Conservation (phyloP, 1,284 basidiomycete genomes). For the Trichosporon sp. region DNA sequence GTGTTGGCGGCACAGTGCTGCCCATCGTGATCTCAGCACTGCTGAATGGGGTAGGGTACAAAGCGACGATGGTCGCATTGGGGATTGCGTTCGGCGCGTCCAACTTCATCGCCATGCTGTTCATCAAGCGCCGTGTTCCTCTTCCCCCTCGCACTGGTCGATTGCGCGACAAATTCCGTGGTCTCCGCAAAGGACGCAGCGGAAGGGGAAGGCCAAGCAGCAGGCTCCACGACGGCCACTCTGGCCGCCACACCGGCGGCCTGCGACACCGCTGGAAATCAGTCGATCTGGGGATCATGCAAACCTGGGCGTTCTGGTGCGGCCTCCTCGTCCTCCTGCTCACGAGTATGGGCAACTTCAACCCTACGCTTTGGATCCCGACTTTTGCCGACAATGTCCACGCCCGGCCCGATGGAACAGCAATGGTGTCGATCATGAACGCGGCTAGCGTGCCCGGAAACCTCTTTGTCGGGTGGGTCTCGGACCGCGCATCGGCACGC, state of each 20-base stretch:
- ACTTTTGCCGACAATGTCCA: conserved; percentile 38
- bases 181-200: not conserved
- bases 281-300: conserved; percentile 27
- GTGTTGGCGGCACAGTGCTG: conserved; percentile 42
- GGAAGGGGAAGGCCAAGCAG: not conserved
- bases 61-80: conserved; percentile 39
- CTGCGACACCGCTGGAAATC: not conserved
- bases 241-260: not conserved
- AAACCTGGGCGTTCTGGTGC: conserved; percentile 26
- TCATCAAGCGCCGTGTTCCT: conserved; percentile 43
- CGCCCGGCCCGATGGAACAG: conserved; percentile 35
- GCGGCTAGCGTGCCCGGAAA: conserved; percentile 42
- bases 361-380: conserved; percentile 45
- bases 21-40: conserved; percentile 40
- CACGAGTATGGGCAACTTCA: conserved; percentile 44
- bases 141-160: conserved; percentile 7
- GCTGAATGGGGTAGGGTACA: conserved; percentile 42
- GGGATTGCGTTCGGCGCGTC: conserved; percentile 33
- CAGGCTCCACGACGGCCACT: not conserved
- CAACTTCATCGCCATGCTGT: conserved; percentile 32
- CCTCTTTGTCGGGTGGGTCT: conserved; percentile 36
- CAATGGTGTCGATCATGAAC: conserved; percentile 36
- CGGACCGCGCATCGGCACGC: conserved; percentile 34
- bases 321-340: conserved; percentile 35
- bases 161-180: not conserved